A percentile compares a stretch with the other conserved stretches of the same genome.
phyloP scores from a whole-genome alignment of 352 stramenopile species.

The Pythium aristosporum region DNA sequence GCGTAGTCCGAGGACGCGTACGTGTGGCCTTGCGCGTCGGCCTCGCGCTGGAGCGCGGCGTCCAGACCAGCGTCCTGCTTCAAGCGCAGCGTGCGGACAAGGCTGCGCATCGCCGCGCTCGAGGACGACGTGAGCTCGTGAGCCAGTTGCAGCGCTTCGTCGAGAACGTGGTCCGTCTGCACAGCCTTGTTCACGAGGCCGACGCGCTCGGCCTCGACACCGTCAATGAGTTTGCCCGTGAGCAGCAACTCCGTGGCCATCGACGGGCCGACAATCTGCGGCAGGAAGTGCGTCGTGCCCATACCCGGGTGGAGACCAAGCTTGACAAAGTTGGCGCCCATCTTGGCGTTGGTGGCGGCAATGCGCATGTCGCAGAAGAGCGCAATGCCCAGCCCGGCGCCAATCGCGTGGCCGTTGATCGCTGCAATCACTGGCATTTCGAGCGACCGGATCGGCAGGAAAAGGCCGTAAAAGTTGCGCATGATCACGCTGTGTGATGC shows the following conservation, averaged over 20 bases:
- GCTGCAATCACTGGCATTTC: conserved; percentile 82
- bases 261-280: conserved; percentile 56
- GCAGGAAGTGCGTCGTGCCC: conserved; percentile 81
- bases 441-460: conserved; percentile 74
- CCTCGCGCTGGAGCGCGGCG: conserved; percentile 63
- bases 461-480: conserved; percentile 83
- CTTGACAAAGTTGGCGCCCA: conserved; percentile 88
- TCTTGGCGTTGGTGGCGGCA: conserved; percentile 56
- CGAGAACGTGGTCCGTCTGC: conserved; percentile 40
- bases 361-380: conserved; percentile 84
- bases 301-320: conserved; percentile 87
- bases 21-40: conserved; percentile 76
- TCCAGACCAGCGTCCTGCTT: conserved; percentile 70
- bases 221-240: conserved; percentile 70
- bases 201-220: conserved; percentile 50
- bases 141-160: conserved; percentile 54
- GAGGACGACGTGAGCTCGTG: conserved; percentile 55
- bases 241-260: conserved; percentile 74
- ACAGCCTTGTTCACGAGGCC: conserved; percentile 55
- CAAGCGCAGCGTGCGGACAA: conserved; percentile 64
- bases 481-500: conserved; percentile 52
- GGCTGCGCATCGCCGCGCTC: conserved; percentile 63
- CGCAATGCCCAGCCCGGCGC: conserved; percentile 76
- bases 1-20: conserved; percentile 79
- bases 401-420: conserved; percentile 84